Percentiles rank a stretch among this genome's conserved stretches.
phyloP scores from a whole-genome alignment of 176 grass and related monocot species.

The Bothriochloa decipiens region DNA sequence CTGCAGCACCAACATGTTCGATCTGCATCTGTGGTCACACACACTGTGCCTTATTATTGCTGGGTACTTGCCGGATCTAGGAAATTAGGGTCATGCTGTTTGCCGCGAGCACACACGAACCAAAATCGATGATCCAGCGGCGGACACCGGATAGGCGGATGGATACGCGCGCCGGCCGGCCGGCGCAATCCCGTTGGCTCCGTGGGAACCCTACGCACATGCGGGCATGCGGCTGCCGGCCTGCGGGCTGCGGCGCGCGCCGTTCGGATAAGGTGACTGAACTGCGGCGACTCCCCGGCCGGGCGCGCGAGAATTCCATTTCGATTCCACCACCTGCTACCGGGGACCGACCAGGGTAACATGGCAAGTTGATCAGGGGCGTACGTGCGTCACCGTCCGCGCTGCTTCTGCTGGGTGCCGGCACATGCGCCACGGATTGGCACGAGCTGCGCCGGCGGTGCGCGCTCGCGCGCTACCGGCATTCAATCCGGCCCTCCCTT shows the following conservation, averaged over 20 bases:
- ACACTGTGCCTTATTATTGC: not conserved
- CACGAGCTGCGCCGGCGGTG: not conserved
- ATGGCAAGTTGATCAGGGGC: conserved; percentile 25
- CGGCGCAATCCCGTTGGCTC: not conserved
- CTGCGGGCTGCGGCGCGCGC: not conserved
- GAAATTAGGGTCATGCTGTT: not conserved
- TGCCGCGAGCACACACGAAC: not conserved
- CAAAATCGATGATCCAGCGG: not conserved
- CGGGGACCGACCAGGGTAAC: not conserved
- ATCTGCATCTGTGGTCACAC: not conserved
- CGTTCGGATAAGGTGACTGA: conserved; percentile 9
- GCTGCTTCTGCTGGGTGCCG: conserved; percentile 11
- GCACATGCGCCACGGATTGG: conserved; percentile 38
- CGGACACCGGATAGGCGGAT: not conserved
- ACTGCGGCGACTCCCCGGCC: not conserved
- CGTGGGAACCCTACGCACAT: not conserved
- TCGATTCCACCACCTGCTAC: not conserved
- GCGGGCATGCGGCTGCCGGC: conserved; percentile 24
- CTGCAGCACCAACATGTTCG: not conserved
- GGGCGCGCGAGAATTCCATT: not conserved
- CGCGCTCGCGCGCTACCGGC: not conserved
- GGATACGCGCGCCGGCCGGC: too few species aligned
- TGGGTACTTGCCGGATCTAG: not conserved
- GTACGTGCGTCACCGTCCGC: conserved; percentile 32
- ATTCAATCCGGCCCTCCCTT: conserved; percentile 33